Percentiles rank a stretch among this genome's conserved stretches.
These are phyloP conservation scores for Schizochytrium sp. DNA, from an alignment of 108 stramenopile genomes.

Conservation along the genomic window DNA sequence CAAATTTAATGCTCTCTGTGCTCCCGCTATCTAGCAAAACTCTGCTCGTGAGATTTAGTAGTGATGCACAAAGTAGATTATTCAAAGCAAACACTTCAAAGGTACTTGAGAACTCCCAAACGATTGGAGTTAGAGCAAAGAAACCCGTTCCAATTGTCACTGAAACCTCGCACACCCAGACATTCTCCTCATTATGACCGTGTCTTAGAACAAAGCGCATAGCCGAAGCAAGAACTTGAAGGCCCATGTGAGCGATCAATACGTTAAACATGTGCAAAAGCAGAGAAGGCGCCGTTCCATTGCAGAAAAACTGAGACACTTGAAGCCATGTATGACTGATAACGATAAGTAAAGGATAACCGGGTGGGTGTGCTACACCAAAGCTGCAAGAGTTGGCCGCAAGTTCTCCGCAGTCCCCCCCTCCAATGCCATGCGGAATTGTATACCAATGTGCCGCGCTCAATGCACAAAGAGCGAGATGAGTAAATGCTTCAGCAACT, in stretches of 20 bases:
- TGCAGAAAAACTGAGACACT: background rate
- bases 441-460: background rate
- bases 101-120: conserved; percentile 83
- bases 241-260: background rate
- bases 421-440: background rate
- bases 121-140: conserved; percentile 78
- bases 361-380: conserved; percentile 86
- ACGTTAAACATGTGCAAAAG: background rate
- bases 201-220: background rate
- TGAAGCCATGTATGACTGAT: conserved; percentile 64
- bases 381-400: conserved; percentile 83
- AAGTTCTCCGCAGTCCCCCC: conserved; percentile 74
- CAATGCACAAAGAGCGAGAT: too few species aligned
- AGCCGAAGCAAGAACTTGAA: background rate
- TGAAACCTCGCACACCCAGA: background rate
- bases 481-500: too few species aligned
- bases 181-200: background rate
- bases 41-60: conserved; percentile 63
- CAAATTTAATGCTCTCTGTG: background rate
- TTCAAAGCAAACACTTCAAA: conserved; percentile 89
- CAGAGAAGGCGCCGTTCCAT: background rate
- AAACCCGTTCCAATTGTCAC: background rate
- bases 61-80: conserved; percentile 75
- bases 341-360: conserved; percentile 81
- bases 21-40: conserved; percentile 42